Base-by-base conservation (phyloP, 768 basidiomycete species). In the Clathrus columnatus region DNA sequence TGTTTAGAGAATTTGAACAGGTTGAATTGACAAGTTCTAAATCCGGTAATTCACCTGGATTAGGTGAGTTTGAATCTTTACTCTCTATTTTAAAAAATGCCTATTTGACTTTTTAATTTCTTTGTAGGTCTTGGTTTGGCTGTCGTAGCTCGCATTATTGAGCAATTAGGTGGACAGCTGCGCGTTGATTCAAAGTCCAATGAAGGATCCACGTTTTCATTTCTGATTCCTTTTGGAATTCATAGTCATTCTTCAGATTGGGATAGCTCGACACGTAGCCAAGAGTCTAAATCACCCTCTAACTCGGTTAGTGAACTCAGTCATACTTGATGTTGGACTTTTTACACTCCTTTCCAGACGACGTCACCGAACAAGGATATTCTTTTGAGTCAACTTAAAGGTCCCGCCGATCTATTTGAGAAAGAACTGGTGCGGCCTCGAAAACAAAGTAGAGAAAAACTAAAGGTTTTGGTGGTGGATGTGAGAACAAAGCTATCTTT, bases 1-100 rank as follows among this genome's bases (percentile, higher is more conserved):
- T 91, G 50, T 90, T 91, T 68, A 72, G 86, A 57, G 84, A 87
- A 57, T 84, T 91, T 52, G 86, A 89, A 66, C 82, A 86, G 60
- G 84, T 87, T 7, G 86, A 86, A 62, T n/a, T 36, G 11, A 68
- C 72, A 18, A 71, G 75, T 51, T 64, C 74, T 7, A 72, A 67
- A 59, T 61, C 66, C 20, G 65, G 61, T 42, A 62, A 61, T 11
- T 72, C 70, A 29, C 63, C 69, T 20, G 81, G 80, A 7, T 73
- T 83, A 32, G 81, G 81, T 78, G 59, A 48, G 73, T 21, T 20
- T 41, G 11, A 20, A 16, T 1, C 56, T 5, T 30, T 43, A 11
- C 23, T 43, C 23, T 50, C 16, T 52, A 41, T 49, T 24, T 26
- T 21, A 21, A 28, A 48, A 16, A 23, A n/a, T 8, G 14, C 14